Percentiles rank a stretch among this genome's conserved stretches.
Evolutionary conservation across 2,329 filamentous ascomycete genomes (phyloP).

Genomic region (Microdochium bolleyi): DNA sequence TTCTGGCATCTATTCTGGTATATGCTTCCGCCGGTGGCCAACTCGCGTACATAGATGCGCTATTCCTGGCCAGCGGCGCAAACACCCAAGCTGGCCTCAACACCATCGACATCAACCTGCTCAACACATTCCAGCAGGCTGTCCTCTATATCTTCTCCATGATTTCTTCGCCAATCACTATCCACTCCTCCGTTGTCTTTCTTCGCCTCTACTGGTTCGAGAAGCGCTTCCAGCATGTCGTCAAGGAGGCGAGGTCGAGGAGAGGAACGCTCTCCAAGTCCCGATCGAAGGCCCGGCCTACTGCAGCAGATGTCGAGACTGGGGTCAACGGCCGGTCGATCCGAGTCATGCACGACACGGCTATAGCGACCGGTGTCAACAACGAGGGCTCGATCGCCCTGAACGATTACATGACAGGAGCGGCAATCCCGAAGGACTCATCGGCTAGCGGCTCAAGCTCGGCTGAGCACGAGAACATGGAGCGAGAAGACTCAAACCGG

Average conservation of each 20-base stretch:
- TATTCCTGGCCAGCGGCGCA: conserved; percentile 79
- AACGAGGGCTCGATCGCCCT: conserved; percentile 52
- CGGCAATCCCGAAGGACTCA: conserved; percentile 9
- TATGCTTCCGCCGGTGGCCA: conserved; percentile 51
- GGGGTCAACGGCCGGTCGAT: conserved; percentile 62
- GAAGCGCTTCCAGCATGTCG: conserved; percentile 83
- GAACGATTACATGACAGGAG: conserved; percentile 24
- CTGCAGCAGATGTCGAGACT: conserved; percentile 42
- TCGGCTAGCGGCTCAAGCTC: conserved; percentile 7
- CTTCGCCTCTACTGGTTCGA: conserved; percentile 97
- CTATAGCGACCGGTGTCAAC: conserved; percentile 45
- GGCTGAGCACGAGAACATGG: conserved; percentile 4
- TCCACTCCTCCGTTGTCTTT: conserved; percentile 82
- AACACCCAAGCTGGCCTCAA: conserved; percentile 93
- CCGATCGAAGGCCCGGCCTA: conserved; percentile 39
- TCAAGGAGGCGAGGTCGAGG: conserved; percentile 59
- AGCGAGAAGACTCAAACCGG: background rate
- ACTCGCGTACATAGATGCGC: conserved; percentile 73
- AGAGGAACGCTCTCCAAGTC: conserved; percentile 59
- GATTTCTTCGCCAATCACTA: conserved; percentile 73
- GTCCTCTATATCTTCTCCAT: conserved; percentile 65
- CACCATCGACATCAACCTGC: conserved; percentile 59
- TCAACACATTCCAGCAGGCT: conserved; percentile 67
- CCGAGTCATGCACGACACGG: conserved; percentile 53
- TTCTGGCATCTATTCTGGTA: conserved; percentile 71